These are phyloP conservation scores for Zizania latifolia DNA, from an alignment of 176 grass and related monocot species.

Conservation along the genomic window DNA sequence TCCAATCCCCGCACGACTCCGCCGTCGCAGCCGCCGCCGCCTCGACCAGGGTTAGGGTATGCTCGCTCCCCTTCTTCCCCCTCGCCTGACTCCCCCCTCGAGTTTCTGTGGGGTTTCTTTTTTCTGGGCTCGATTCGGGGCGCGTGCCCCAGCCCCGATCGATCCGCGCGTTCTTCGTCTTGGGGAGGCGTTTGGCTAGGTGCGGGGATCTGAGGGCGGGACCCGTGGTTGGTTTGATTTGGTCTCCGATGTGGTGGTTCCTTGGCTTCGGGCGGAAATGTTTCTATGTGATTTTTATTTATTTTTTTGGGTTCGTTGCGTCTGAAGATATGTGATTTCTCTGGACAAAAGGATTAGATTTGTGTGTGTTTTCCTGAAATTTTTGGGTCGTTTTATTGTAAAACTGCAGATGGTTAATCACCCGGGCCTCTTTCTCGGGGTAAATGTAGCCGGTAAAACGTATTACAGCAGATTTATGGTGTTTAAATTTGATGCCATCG, in stretches of 20 bases:
- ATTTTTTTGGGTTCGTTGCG: neutral
- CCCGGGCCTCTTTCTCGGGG: neutral
- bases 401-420: neutral
- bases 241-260: slow-evolving; percentile 5
- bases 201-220: neutral
- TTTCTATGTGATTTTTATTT: neutral
- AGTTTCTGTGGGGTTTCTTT: neutral
- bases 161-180: slow-evolving; percentile 15
- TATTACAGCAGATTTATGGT: neutral
- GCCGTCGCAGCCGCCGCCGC: slow-evolving; percentile 16
- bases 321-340: neutral
- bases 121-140: neutral
- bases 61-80: neutral
- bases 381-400: neutral
- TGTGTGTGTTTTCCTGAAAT: neutral
- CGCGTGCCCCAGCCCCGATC: neutral
- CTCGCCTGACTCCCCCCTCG: neutral
- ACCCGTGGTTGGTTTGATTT: neutral
- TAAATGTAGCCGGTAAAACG: neutral
- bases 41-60: slow-evolving; percentile 46
- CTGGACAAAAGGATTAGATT: slow-evolving; percentile 7
- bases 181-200: neutral
- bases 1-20: slow-evolving; percentile 36
- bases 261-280: neutral
- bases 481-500: slow-evolving; percentile 11